A percentile compares a stretch with the other conserved stretches of the same genome.
Evolutionary conservation across 2,329 filamentous ascomycete species (phyloP).

Genomic region (Claviceps pazoutovae): DNA sequence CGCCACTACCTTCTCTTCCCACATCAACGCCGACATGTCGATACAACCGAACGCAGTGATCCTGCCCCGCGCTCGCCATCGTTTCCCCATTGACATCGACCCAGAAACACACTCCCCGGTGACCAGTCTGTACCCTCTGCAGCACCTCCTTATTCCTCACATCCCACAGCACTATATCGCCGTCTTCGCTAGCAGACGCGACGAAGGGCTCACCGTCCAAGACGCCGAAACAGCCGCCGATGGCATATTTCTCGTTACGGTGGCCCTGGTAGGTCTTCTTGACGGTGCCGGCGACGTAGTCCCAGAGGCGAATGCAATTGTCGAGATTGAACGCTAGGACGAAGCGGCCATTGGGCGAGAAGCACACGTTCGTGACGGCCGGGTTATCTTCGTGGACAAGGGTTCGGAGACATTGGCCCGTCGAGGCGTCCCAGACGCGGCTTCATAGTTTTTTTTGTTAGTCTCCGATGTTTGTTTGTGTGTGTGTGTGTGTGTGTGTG

Average conservation of each 20-base stretch:
- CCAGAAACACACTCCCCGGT: slow-evolving; percentile 49
- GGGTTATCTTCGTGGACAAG: slow-evolving; percentile 94
- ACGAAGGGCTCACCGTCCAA: slow-evolving; percentile 43
- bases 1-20: not conserved
- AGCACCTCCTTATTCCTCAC: slow-evolving; percentile 72
- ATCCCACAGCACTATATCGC: slow-evolving; percentile 78
- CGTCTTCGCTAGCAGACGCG: slow-evolving; percentile 77
- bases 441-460: slow-evolving; percentile 20
- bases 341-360: slow-evolving; percentile 87
- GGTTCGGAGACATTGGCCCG: slow-evolving; percentile 87
- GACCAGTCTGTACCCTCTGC: slow-evolving; percentile 42
- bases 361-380: slow-evolving; percentile 75
- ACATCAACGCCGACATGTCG: slow-evolving; percentile 15
- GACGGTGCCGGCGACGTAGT: slow-evolving; percentile 80
- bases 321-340: slow-evolving; percentile 88
- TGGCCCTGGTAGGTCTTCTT: slow-evolving; percentile 98
- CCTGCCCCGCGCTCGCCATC: slow-evolving; percentile 44
- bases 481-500: not conserved
- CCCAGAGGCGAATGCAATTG: slow-evolving; percentile 81
- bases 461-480: not conserved
- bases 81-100: slow-evolving; percentile 44
- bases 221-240: slow-evolving; percentile 72
- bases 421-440: slow-evolving; percentile 90
- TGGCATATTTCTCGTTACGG: slow-evolving; percentile 66
- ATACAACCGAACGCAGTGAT: slow-evolving; percentile 38